Conservation (phyloP, 2,329 filamentous ascomycete species). For the Cladophialophora bantiana region DNA sequence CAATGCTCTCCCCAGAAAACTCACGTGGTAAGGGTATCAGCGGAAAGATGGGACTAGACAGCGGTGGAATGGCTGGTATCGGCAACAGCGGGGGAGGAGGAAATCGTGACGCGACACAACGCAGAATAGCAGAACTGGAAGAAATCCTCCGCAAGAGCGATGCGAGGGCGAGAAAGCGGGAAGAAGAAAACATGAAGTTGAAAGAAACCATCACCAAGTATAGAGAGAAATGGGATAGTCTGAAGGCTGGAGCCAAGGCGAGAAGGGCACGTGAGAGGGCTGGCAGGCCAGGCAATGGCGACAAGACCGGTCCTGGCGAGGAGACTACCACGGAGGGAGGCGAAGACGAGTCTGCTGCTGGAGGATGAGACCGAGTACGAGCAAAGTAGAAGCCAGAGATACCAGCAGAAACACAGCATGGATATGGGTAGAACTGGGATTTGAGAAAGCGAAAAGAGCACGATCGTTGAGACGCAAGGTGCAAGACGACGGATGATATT, state of each 20-base stretch:
- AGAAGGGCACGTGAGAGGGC: constrained; percentile 45
- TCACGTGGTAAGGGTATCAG: constrained; percentile 37
- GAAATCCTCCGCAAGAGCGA: constrained; percentile 66
- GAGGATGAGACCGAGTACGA: neutral
- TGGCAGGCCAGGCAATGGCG: constrained; percentile 11
- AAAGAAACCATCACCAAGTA: constrained; percentile 63
- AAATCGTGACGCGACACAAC: constrained; percentile 56
- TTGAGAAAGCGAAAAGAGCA: neutral
- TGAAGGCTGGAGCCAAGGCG: constrained; percentile 69
- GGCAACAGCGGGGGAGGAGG: constrained; percentile 42
- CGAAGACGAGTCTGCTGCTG: constrained; percentile 8
- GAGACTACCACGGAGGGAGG: constrained; percentile 7
- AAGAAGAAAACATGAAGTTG: constrained; percentile 67
- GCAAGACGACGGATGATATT: neutral
- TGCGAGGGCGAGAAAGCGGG: constrained; percentile 69
- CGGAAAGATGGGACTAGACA: constrained; percentile 20
- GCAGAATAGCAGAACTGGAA: constrained; percentile 70
- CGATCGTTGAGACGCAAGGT: neutral
- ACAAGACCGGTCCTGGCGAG: constrained; percentile 10
- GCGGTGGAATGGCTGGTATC: constrained; percentile 6
- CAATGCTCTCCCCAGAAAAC: constrained; percentile 36
- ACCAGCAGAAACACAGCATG: neutral
- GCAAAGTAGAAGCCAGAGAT: neutral
- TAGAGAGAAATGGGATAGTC: constrained; percentile 70
- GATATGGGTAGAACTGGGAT: neutral